Percentiles rank a stretch among this genome's conserved stretches.
These are phyloP conservation scores for Pestalotiopsis sp. DNA, from an alignment of 2,329 filamentous ascomycete species.

Conservation along the genomic window DNA sequence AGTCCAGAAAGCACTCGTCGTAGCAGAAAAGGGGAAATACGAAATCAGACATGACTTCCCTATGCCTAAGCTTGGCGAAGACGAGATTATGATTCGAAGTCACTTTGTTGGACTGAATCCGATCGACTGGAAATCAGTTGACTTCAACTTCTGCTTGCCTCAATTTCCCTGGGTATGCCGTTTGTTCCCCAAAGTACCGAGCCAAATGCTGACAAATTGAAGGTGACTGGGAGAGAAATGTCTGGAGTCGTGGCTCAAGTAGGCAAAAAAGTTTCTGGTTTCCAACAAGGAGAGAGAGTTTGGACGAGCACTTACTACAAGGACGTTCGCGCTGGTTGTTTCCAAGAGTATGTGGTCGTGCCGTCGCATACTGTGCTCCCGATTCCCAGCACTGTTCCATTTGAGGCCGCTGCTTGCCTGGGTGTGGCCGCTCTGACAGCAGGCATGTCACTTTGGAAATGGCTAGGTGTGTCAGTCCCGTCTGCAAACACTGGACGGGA, in stretches of 20 bases:
- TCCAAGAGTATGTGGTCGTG: constrained; percentile 41
- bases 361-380: constrained; percentile 40
- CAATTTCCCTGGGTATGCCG: constrained; percentile 30
- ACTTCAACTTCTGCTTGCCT: constrained; percentile 42
- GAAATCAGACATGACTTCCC: constrained; percentile 26
- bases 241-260: constrained; percentile 29
- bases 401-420: constrained; percentile 35
- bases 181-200: neutral
- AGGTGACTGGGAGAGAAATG: constrained; percentile 31
- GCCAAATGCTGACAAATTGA: neutral
- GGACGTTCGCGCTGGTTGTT: constrained; percentile 40
- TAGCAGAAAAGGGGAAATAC: constrained; percentile 28
- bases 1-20: constrained; percentile 26
- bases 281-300: constrained; percentile 28
- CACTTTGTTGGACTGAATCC: constrained; percentile 38
- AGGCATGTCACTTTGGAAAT: constrained; percentile 41
- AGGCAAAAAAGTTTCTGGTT: constrained; percentile 23
- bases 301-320: constrained; percentile 43
- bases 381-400: constrained; percentile 32
- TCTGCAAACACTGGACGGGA: constrained; percentile 13
- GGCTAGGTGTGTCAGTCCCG: constrained; percentile 34
- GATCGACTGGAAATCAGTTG: constrained; percentile 41
- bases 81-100: constrained; percentile 36
- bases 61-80: constrained; percentile 23
- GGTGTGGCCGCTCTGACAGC: constrained; percentile 42